Evolutionary conservation across 805 yeast species (phyloP).

Genomic region (Zygosaccharomyces kombuchaensis): DNA sequence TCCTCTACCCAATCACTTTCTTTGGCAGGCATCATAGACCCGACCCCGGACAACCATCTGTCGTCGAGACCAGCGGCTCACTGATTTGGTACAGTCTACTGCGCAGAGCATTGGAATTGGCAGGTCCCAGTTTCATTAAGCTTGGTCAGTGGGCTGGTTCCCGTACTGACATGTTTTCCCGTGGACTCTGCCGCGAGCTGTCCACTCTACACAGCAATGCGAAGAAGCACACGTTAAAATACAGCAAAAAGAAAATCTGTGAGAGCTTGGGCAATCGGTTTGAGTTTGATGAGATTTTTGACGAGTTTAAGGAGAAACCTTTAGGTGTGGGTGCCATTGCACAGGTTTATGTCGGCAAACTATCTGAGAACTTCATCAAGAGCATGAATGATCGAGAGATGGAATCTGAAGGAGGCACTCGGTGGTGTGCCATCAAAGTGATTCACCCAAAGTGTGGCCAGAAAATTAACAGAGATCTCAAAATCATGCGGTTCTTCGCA

Average conservation of each 20-base stretch:
- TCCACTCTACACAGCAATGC: constrained; percentile 80
- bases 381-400: constrained; percentile 20
- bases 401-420: constrained; percentile 26
- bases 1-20: constrained; percentile 55
- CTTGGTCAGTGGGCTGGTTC: constrained; percentile 99
- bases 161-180: constrained; percentile 87
- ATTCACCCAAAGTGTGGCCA: constrained; percentile 81
- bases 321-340: constrained; percentile 99
- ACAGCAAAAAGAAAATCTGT: constrained; percentile 56
- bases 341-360: constrained; percentile 79
- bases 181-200: constrained; percentile 70
- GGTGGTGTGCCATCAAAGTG: constrained; percentile 83
- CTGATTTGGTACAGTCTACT: constrained; percentile 65
- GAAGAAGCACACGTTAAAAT: constrained; percentile 58
- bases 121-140: constrained; percentile 89
- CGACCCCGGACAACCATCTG: constrained; percentile 13
- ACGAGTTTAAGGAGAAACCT: constrained; percentile 68
- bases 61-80: constrained; percentile 53
- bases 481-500: constrained; percentile 82
- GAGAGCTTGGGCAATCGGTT: constrained; percentile 49
- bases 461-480: constrained; percentile 72
- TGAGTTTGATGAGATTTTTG: constrained; percentile 70
- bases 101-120: constrained; percentile 65
- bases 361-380: constrained; percentile 44
- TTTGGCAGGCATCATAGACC: constrained; percentile 26